Base-by-base conservation (phyloP, 331 rosid species). In the Stylosanthes scabra region DNA sequence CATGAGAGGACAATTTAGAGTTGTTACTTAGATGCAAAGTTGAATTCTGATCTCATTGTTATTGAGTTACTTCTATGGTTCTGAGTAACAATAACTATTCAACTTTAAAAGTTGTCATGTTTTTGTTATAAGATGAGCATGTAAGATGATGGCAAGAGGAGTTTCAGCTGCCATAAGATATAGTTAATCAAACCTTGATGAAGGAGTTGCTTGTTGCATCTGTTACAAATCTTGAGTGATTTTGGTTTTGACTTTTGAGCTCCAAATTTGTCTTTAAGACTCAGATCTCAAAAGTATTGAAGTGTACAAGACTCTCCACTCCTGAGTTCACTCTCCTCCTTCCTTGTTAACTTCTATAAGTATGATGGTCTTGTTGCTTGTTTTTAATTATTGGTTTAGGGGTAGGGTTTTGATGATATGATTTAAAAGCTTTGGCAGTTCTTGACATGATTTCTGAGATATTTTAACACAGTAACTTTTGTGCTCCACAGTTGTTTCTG, bases 401-500 rank as follows among this genome's bases (percentile, higher is more conserved):
- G 41, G 10, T 63, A 27, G 45, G 4, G 12, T 74, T 46, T 63
- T 29, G 10, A 27, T 39, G 13, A 34, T 62, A 5, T 56, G 50
- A 44, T 66, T 34, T 75, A 34, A 55, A 55, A 46, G 54, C 9
- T 63, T 61, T 13, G 71, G 7, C 14, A 41, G 4, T 62, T 75
- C 37, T 9, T 64, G 49, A 20, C 78, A 14, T 74, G 28, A 27
- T 60, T 20, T 13, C 7, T 64, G 56, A 59, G 56, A 71, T 66
- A 52, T 69, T 34, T 57, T 37, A 69, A 74, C 74, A 70, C 52
- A 59, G 60, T 27, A 11, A 65, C 74, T 76, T 57, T 40, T 45
- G 5, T 82, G 71, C 70, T 84, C 74, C 49, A 62, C 91, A 95
- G 98, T 95, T 70, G 90, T 78, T 50, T 78, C 86, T 3, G 97